Evolutionary conservation across 2,329 filamentous ascomycete genomes (phyloP), one percentile per base, ranked within the genome.

Genomic region (Fusarium guadeloupense): DNA sequence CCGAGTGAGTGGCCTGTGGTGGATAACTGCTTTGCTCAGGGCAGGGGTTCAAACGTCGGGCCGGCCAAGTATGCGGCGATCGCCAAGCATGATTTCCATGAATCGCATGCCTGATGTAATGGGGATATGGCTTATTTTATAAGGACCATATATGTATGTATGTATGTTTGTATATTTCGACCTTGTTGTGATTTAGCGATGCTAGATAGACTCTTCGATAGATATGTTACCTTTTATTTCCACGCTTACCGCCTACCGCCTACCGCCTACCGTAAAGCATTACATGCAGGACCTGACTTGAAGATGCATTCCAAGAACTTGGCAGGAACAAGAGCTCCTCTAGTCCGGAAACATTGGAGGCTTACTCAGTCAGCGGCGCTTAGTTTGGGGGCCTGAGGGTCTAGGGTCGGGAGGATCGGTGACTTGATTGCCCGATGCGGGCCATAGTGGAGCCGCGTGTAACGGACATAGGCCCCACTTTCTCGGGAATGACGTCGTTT

Each of bases 11-110:
- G 67, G 67, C 46, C 54, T 8, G 54, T 50, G 17, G 58, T 54
- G 6, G 62, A 66, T 4, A 55, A 59, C n/a, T 55, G 52, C 23
- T 69, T 69, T 57, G 62, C 67, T 25, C 66, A 62, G 21, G 66
- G 66, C n/a, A 59, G 21, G 16, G 67, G 66, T n/a, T 54, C 65
- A 3, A 68, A 68, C 7, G 52, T 37, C 7, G 49, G 40, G 38
- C 56, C 47, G 20, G 28, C 28, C 30, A 62, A 59, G 34, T 58
- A 64, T 31, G 33, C 23, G 47, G 35, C 35, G 26, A 25, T 65
- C 23, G 28, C 35, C 9, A 64, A 64, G 54, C 20, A 51, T 16
- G 56, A 58, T 16, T 58, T 34, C 31, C 20, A 47, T 6, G 52
- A 39, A 12, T 37, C 17, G 14, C 23, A 17, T 21, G 54, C 50